Conservation (phyloP, 1,284 basidiomycete genomes). For the Sporisorium iseilematis-ciliati region DNA sequence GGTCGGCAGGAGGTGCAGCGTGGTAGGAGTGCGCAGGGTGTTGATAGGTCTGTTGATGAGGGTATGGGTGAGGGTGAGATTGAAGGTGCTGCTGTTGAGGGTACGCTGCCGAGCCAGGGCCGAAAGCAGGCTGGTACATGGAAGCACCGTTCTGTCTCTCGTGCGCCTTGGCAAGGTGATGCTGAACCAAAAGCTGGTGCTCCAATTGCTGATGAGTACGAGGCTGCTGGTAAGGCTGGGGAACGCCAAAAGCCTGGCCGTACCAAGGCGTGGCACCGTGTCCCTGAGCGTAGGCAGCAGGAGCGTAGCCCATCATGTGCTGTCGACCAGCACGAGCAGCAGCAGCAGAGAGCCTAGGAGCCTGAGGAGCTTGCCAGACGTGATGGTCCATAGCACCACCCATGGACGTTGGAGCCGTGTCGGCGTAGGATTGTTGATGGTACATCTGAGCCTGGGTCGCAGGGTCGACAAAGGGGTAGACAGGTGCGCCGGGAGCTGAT, state of each 20-base stretch:
- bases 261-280: slow-evolving; percentile 34
- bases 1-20: slow-evolving; percentile 4
- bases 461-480: slow-evolving; percentile 25
- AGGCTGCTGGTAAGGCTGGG: slow-evolving; percentile 33
- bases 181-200: slow-evolving; percentile 55
- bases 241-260: slow-evolving; percentile 18
- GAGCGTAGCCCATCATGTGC: slow-evolving; percentile 23
- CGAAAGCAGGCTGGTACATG: slow-evolving; percentile 17
- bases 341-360: slow-evolving; percentile 44
- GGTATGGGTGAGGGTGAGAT: slow-evolving; percentile 19
- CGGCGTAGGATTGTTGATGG: slow-evolving; percentile 25
- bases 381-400: slow-evolving; percentile 19
- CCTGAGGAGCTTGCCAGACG: slow-evolving; percentile 52
- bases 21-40: slow-evolving; percentile 18
- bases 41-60: slow-evolving; percentile 14
- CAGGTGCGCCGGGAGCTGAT: slow-evolving; percentile 10
- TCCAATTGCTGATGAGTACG: slow-evolving; percentile 56
- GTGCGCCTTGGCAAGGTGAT: slow-evolving; percentile 54
- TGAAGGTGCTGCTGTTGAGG: slow-evolving; percentile 12
- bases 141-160: slow-evolving; percentile 22
- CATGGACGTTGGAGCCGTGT: slow-evolving; percentile 6
- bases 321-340: slow-evolving; percentile 42
- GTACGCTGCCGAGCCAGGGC: slow-evolving; percentile 5
- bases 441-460: slow-evolving; percentile 20
- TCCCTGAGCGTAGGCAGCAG: slow-evolving; percentile 21